Evolutionary conservation across 2,329 filamentous ascomycete species (phyloP), one percentile per base, ranked within the genome.

Genomic region (Penicillium sp.): DNA sequence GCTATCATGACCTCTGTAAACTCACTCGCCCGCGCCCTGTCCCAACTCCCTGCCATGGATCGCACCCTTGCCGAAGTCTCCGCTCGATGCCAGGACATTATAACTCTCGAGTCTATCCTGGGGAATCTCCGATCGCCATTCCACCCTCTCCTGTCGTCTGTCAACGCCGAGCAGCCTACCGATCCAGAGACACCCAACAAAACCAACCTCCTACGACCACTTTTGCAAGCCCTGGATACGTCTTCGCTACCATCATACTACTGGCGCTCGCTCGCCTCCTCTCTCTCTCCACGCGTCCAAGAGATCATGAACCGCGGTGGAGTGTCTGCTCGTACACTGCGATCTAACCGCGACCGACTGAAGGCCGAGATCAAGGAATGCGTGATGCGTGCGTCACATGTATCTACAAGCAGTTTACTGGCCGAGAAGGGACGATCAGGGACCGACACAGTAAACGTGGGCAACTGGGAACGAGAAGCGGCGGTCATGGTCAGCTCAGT

Each of bases 401-500:
- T 87, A 45, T 89, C 90, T 2, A 80, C 78, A 13, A 81, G 68
- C 22, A 66, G 78, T 0, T 66, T 83, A 8, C 68, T 70, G 11
- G 77, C 72, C 51, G 74, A 70, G 38, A 82, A 68, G 65, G 67
- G 53, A 55, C 64, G 79, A 76, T 51, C 56, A 53, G 53, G 63
- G 58, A 53, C 76, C 68, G 72, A 79, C 38, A 66, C 74, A n/a
- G 74, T 74, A 11, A 75, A 75, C 56, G 74, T 70, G 56, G 77
- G 75, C 6, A 81, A 77, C 50, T 96, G 90, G 90, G 92, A 96
- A 64, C 82, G 92, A 35, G 94, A 97, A 74, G 87, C 92, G 43
- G 91, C 92, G 1, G 92, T 97, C 43, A 96, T 97, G 92, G 88
- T 95, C 38, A 87, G 89, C 46, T 89, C 89, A 63, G 84, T 96